phyloP scores from a whole-genome alignment of 106 monocot species.

The Dendrobium officinale region DNA sequence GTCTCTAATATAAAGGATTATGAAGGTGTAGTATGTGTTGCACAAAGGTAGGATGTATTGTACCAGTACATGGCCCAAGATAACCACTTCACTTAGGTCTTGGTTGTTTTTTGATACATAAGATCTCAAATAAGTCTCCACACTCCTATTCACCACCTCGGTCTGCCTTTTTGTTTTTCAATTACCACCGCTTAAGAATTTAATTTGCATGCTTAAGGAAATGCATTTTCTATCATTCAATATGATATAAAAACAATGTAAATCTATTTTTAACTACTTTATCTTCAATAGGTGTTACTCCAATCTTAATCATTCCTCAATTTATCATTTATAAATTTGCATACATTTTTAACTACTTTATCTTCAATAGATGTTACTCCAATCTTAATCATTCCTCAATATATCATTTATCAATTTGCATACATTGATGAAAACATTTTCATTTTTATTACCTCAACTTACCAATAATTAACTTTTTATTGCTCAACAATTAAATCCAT shows the following conservation, averaged over 20 bases:
- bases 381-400: neutral
- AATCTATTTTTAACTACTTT: neutral
- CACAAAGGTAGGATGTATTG: too few species aligned
- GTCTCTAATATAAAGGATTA: too few species aligned
- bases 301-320: neutral
- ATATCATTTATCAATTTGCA: neutral
- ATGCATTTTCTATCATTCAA: too few species aligned
- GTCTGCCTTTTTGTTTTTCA: too few species aligned
- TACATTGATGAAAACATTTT: neutral
- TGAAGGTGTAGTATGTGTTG: too few species aligned
- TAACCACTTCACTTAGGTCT: too few species aligned
- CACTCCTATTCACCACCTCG: too few species aligned
- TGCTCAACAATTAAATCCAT: neutral
- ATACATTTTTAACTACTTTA: neutral
- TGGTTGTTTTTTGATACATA: too few species aligned
- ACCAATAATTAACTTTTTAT: neutral
- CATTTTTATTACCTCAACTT: neutral
- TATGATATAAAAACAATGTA: neutral
- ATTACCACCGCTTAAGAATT: too few species aligned
- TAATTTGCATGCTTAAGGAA: too few species aligned
- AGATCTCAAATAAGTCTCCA: too few species aligned
- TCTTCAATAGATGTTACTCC: neutral
- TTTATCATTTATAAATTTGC: neutral
- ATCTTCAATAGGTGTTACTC: neutral
- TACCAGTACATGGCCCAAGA: too few species aligned